Percentiles rank a stretch among this genome's conserved stretches.
Evolutionary conservation across 2,329 filamentous ascomycete species (phyloP).

Genomic region (Cercospora citrullina): DNA sequence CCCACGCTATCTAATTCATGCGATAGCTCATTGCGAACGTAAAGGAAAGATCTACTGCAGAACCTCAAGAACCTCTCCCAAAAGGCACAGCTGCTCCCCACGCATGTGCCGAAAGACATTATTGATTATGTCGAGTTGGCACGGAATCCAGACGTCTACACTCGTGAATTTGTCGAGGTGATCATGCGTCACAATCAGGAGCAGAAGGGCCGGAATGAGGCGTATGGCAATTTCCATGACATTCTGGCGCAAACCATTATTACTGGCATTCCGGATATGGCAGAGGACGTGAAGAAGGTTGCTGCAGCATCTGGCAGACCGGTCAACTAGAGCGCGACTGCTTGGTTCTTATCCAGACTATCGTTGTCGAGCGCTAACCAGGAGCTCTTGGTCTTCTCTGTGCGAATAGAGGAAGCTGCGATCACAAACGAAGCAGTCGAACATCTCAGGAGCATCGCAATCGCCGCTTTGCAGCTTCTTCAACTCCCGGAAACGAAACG

Average conservation of each 20-base stretch:
- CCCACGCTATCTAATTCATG: too few relatives aligned
- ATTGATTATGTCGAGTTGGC: conserved; percentile 65
- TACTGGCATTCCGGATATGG: conserved; percentile 58
- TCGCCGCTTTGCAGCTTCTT: neutral
- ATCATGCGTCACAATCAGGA: conserved; percentile 64
- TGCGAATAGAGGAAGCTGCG: neutral
- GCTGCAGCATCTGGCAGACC: conserved; percentile 48
- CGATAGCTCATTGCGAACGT: conserved; percentile 28
- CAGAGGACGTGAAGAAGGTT: conserved; percentile 53
- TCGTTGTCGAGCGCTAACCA: neutral
- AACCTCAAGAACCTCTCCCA: conserved; percentile 56
- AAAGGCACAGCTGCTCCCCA: conserved; percentile 50
- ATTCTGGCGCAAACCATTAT: conserved; percentile 60
- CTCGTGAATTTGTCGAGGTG: conserved; percentile 64
- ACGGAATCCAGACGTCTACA: conserved; percentile 67
- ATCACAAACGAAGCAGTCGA: neutral
- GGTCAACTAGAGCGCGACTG: conserved; percentile 1
- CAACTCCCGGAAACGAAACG: neutral
- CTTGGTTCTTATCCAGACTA: neutral
- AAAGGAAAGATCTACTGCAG: conserved; percentile 52
- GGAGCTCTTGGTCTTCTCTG: neutral
- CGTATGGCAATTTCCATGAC: conserved; percentile 60
- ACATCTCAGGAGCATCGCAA: neutral
- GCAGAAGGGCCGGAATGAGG: conserved; percentile 61
- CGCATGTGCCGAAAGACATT: conserved; percentile 61